A percentile compares a stretch with the other conserved stretches of the same genome.
Conservation (phyloP, 2,329 filamentous ascomycete genomes). For the Cytospora piceicola region DNA sequence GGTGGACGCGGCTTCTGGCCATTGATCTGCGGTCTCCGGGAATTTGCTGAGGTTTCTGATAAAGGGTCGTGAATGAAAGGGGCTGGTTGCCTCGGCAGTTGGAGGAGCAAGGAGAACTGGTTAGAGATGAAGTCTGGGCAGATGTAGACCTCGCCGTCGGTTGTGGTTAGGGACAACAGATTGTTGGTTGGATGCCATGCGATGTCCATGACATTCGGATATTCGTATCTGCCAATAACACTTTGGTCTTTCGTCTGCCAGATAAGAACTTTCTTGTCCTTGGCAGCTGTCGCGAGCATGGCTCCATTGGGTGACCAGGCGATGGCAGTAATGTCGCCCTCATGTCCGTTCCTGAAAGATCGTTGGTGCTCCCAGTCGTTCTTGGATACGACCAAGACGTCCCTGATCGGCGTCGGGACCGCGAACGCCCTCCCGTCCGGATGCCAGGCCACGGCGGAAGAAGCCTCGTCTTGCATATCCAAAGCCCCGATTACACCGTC, state of each 20-base stretch:
- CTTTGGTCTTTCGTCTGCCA: conserved; percentile 92
- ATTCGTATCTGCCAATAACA: conserved; percentile 76
- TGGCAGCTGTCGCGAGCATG: conserved; percentile 72
- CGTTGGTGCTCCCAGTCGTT: conserved; percentile 89
- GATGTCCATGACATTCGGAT: conserved; percentile 82
- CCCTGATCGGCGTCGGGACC: conserved; percentile 77
- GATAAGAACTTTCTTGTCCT: conserved; percentile 71
- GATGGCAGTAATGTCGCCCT: conserved; percentile 81
- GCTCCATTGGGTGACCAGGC: conserved; percentile 96
- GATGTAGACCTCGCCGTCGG: conserved; percentile 91
- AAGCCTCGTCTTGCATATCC: conserved; percentile 77
- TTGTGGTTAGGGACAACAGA: conserved; percentile 86
- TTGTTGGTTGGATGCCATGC: conserved; percentile 92
- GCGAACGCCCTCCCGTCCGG: conserved; percentile 93
- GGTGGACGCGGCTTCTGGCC: conserved; percentile 52
- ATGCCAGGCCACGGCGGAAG: conserved; percentile 82
- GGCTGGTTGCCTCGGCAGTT: conserved; percentile 69
- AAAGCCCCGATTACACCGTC: conserved; percentile 82
- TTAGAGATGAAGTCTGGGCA: conserved; percentile 70
- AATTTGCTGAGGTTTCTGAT: conserved; percentile 69
- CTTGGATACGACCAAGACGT: conserved; percentile 86
- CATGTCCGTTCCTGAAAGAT: conserved; percentile 77
- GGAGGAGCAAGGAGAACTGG: conserved; percentile 60
- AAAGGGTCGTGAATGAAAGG: conserved; percentile 85
- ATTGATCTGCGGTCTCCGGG: conserved; percentile 59